These are phyloP conservation scores for Phytophthora syringae DNA, from an alignment of 352 stramenopile species.

Conservation along the genomic window DNA sequence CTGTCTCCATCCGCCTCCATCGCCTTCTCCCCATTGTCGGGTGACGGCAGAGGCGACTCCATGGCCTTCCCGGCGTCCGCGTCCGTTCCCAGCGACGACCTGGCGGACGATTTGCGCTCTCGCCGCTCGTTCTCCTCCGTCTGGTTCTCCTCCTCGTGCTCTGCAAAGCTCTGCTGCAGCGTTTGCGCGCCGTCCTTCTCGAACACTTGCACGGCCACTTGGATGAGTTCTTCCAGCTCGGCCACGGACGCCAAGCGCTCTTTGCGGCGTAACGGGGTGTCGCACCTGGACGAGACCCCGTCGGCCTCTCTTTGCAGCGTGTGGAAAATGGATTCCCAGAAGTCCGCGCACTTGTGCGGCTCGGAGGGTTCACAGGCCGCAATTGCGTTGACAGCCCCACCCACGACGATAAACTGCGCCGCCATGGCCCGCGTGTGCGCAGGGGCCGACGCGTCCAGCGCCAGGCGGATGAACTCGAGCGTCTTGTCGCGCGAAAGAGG, in stretches of 20 bases:
- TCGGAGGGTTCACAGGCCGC: slow-evolving; percentile 47
- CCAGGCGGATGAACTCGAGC: slow-evolving; percentile 74
- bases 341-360: slow-evolving; percentile 62
- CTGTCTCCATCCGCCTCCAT: slow-evolving; percentile 22
- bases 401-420: slow-evolving; percentile 81
- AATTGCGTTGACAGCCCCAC: slow-evolving; percentile 62
- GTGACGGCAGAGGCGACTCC: slow-evolving; percentile 35
- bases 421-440: slow-evolving; percentile 74
- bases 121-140: slow-evolving; percentile 4
- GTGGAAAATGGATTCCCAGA: slow-evolving; percentile 79
- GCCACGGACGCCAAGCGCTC: slow-evolving; percentile 58
- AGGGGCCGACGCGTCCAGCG: slow-evolving; percentile 57
- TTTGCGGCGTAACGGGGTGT: slow-evolving; percentile 42
- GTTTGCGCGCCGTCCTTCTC: slow-evolving; percentile 73
- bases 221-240: slow-evolving; percentile 79
- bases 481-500: slow-evolving; percentile 71
- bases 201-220: slow-evolving; percentile 79
- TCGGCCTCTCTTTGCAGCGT: slow-evolving; percentile 68
- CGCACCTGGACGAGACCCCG: slow-evolving; percentile 45
- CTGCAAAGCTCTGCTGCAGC: slow-evolving; percentile 68
- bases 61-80: slow-evolving; percentile 11
- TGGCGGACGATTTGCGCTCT: slow-evolving; percentile 48
- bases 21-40: slow-evolving; percentile 15
- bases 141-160: slow-evolving; percentile 43
- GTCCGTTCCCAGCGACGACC: slow-evolving; percentile 27